Conservation (phyloP, 2,329 filamentous ascomycete species). For the Cladosporium sp. region DNA sequence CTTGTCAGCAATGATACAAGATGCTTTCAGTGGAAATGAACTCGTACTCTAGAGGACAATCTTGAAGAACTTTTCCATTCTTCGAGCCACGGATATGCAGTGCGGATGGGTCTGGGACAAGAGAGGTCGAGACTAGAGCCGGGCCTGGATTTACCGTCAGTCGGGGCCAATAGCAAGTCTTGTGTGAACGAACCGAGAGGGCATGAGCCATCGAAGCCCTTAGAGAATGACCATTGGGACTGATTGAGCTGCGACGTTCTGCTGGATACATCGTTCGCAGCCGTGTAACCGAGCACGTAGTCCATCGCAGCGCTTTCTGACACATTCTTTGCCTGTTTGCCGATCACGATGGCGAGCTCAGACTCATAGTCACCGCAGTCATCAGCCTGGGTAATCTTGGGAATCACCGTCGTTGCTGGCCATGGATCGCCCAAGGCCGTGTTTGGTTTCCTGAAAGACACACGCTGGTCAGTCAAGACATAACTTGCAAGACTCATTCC, state of each 20-base stretch:
- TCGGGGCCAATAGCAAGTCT: no score
- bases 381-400: background rate
- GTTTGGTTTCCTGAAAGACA: background rate
- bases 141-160: background rate
- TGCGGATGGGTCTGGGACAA: background rate
- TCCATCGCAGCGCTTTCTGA: constrained; percentile 53
- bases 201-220: constrained; percentile 56
- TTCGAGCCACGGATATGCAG: background rate
- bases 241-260: constrained; percentile 53
- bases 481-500: background rate
- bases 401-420: background rate
- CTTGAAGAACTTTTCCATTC: background rate
- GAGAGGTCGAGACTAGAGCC: background rate
- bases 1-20: background rate
- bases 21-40: no score
- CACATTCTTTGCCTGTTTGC: constrained; percentile 51
- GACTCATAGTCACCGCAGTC: constrained; percentile 49
- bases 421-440: background rate
- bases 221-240: constrained; percentile 56
- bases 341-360: constrained; percentile 56
- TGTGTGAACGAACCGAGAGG: constrained; percentile 41
- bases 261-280: constrained; percentile 60
- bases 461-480: background rate
- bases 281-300: constrained; percentile 62
- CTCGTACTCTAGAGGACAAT: background rate